Evolutionary conservation across 2,329 filamentous ascomycete genomes (phyloP), one percentile per base, ranked within the genome.

Genomic region (Fusarium dimerum): DNA sequence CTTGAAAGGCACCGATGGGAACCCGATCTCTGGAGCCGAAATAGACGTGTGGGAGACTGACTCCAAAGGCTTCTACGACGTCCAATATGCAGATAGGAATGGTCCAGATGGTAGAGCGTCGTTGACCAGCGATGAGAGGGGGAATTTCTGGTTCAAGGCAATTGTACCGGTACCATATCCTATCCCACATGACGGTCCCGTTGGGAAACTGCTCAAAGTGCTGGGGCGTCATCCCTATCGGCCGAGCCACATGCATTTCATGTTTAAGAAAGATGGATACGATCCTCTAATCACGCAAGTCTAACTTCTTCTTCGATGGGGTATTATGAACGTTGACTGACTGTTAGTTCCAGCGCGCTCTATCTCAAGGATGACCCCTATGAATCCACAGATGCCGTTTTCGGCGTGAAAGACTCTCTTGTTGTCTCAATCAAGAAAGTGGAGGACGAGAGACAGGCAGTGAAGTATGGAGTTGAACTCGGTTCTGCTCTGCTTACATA

Each of bases 101-200:
- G 79, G 57, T 6, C 65, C 69, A 2, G 68, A 66, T 54, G 68
- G 66, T 45, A 65, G 70, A 2, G 63, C 61, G 34, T 41, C 67
- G n/a, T 54, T 71, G 46, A 47, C 52, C 9, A 69, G 66, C 41
- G 66, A 68, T 40, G 54, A 55, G 1, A 44, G 64, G 5, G 68
- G 66, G 9, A 42, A 46, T 5, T 60, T 96, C 70, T 94, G 88
- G 86, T 96, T 95, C 76, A 86, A 85, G 65, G 90, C 87, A 0
- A 90, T 96, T 68, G 86, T 87, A 56, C 92, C 92, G 0, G 90
- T 95, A 53, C 85, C 87, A 50, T 96, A 96, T 71, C 87, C 89
- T 0, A 93, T 95, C 65, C 90, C 90, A 2, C 80, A 89, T 65
- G 90, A 96, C 71, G 89, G 89, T 7, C 91, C 92, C 0, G 90